Evolutionary conservation across 371 early-diverging fungal genomes (phyloP).

Genomic region (Funneliformis caledonium): DNA sequence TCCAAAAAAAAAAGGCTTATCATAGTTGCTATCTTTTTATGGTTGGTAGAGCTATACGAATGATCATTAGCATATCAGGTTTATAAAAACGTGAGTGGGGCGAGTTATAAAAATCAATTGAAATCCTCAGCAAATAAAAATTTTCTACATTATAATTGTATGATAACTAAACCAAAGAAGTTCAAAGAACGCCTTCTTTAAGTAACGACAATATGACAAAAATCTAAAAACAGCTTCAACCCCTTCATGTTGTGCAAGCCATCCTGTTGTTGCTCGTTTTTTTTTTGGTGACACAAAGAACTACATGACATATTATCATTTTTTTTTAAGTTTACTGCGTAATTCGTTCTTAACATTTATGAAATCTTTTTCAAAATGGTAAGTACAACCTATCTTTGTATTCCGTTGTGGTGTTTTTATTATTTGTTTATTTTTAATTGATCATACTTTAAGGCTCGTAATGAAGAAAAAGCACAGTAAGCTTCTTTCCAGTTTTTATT

Average conservation of each 20-base stretch:
- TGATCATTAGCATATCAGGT: slow-evolving; percentile 3
- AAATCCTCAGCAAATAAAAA: not conserved
- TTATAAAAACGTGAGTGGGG: not conserved
- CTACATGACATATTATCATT: not conserved
- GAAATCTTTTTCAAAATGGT: not conserved
- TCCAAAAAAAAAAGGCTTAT: not conserved
- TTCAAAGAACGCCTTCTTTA: not conserved
- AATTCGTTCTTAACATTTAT: not conserved
- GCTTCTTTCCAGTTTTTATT: slow-evolving; percentile 26
- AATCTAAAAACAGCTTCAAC: not conserved
- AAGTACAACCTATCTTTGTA: not conserved
- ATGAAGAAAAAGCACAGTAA: slow-evolving; percentile 95
- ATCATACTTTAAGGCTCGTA: slow-evolving; percentile 73
- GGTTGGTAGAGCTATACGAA: not conserved
- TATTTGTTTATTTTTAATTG: not conserved
- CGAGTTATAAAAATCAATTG: not conserved
- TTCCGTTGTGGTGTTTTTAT: not conserved
- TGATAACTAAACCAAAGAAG: not conserved
- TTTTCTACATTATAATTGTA: not conserved
- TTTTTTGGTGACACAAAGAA: not conserved
- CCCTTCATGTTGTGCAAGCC: not conserved
- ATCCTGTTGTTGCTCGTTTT: not conserved
- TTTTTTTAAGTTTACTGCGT: not conserved
- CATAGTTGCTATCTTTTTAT: not conserved
- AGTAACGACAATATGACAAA: not conserved